phyloP scores from a whole-genome alignment of 371 early-diverging fungal genomes.

The Haplosporangium sp. region DNA sequence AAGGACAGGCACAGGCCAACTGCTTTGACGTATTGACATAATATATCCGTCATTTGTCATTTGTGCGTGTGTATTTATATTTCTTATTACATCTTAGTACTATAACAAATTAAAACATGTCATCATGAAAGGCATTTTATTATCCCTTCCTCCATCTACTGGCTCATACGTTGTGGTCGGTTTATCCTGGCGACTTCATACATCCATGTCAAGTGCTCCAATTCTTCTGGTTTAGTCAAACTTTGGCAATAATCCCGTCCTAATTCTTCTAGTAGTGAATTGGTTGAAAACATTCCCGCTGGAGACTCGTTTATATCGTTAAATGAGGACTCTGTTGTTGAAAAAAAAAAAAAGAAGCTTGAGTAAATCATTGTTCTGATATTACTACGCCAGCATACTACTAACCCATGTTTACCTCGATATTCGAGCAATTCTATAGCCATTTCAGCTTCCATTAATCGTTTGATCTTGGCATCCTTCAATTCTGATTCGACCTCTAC shows the following conservation, averaged over 20 bases:
- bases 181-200: conserved; percentile 22
- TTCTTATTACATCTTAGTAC: no score
- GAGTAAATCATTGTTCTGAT: background rate
- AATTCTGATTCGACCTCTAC: background rate
- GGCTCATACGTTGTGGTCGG: conserved; percentile 15
- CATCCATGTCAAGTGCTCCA: conserved; percentile 41
- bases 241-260: background rate
- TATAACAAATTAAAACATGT: no score
- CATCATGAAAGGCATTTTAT: no score
- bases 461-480: conserved; percentile 12
- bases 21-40: background rate
- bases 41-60: background rate
- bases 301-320: background rate
- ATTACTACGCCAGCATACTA: background rate
- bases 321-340: background rate
- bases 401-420: conserved; percentile 11
- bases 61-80: background rate
- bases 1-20: conserved; percentile 1
- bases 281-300: background rate
- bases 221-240: conserved; percentile 23
- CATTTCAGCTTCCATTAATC: conserved; percentile 11
- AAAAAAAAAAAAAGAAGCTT: background rate
- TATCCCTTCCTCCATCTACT: background rate
- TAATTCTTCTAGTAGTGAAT: conserved; percentile 9
- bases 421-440: background rate